These are phyloP conservation scores for Aspergillus bertholletiae DNA, from an alignment of 495 filamentous ascomycete species.

Conservation along the genomic window DNA sequence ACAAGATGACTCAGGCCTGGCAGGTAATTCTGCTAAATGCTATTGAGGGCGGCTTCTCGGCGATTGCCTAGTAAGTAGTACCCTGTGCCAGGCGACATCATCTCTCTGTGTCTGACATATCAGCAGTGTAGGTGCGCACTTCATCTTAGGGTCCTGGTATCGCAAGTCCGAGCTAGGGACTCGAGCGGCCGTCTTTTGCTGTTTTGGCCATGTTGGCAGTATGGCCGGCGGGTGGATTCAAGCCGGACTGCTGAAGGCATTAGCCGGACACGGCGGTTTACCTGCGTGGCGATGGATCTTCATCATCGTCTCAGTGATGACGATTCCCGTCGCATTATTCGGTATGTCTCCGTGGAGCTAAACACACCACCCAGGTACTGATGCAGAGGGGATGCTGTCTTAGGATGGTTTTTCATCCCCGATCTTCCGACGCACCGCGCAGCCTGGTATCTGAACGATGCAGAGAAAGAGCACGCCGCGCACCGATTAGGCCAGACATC, in stretches of 20 bases:
- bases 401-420: conserved; percentile 35
- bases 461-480: conserved; percentile 30
- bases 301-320: conserved; percentile 31
- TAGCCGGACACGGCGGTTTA: conserved; percentile 22
- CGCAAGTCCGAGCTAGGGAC: conserved; percentile 27
- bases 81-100: background rate
- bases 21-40: conserved; percentile 34
- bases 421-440: conserved; percentile 29
- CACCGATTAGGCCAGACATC: conserved; percentile 19
- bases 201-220: conserved; percentile 25
- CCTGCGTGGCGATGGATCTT: conserved; percentile 34
- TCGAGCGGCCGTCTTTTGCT: conserved; percentile 27
- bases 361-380: no score
- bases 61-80: conserved; percentile 29
- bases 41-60: conserved; percentile 33
- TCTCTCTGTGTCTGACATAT: background rate
- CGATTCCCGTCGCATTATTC: conserved; percentile 26
- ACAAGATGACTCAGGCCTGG: conserved; percentile 30
- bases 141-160: conserved; percentile 30
- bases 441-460: conserved; percentile 31
- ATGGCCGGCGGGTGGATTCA: conserved; percentile 33
- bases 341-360: conserved; percentile 13
- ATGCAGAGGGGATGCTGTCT: no score
- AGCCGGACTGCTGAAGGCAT: conserved; percentile 20
- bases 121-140: conserved; percentile 25